A percentile compares a stretch with the other conserved stretches of the same genome.
Evolutionary conservation across 352 stramenopile genomes (phyloP).

Genomic region (Bremia lactucae): DNA sequence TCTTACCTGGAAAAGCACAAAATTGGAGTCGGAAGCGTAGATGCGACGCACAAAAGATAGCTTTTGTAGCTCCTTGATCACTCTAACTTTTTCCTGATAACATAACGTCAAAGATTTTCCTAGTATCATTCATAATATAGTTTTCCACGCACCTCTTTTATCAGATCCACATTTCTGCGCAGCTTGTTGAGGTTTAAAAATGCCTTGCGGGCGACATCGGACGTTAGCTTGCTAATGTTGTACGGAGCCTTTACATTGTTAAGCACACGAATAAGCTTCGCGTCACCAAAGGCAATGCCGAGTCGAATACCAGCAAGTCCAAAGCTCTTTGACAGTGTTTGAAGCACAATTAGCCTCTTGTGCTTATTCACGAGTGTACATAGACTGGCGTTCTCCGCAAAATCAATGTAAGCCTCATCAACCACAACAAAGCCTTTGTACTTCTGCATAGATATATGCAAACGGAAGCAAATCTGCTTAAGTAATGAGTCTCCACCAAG

Average conservation of each 20-base stretch:
- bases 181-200: conserved; percentile 48
- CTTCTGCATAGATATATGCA: conserved; percentile 21
- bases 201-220: conserved; percentile 66
- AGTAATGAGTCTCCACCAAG: neutral
- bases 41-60: conserved; percentile 90
- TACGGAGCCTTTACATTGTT: conserved; percentile 99
- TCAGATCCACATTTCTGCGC: conserved; percentile 45
- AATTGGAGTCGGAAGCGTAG: conserved; percentile 95
- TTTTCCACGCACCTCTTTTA: conserved; percentile 38
- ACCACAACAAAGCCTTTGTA: conserved; percentile 94
- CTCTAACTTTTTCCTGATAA: conserved; percentile 61
- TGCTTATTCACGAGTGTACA: conserved; percentile 88
- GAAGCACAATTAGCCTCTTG: conserved; percentile 92
- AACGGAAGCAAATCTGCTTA: neutral
- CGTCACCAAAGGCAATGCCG: conserved; percentile 86
- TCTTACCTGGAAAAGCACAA: conserved; percentile 92
- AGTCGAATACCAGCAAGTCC: conserved; percentile 93
- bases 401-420: conserved; percentile 98
- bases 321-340: conserved; percentile 97
- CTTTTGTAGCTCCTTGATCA: conserved; percentile 75
- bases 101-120: neutral
- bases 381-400: conserved; percentile 66
- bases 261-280: conserved; percentile 93
- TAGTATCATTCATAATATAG: neutral
- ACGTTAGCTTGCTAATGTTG: conserved; percentile 97